Conservation (phyloP, 768 basidiomycete genomes). For the Rhizopogon vesiculosus region DNA sequence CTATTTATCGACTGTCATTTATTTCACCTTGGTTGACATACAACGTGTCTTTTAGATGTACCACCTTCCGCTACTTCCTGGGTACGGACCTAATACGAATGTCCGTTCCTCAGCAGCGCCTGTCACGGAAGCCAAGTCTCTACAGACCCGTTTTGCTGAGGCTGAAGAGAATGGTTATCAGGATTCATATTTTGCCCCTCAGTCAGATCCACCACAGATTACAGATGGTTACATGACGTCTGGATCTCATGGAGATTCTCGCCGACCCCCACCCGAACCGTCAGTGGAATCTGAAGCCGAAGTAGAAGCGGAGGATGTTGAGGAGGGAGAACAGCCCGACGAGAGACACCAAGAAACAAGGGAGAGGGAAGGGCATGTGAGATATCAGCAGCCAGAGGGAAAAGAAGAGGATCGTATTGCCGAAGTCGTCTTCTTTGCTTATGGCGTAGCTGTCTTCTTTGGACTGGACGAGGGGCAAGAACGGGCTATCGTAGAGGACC, state of each 20-base stretch:
- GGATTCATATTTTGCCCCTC: slow-evolving; percentile 68
- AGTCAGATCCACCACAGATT: slow-evolving; percentile 21
- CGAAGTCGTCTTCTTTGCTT: slow-evolving; percentile 77
- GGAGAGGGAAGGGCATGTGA: slow-evolving; percentile 5
- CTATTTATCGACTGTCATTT: neutral
- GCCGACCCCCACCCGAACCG: slow-evolving; percentile 12
- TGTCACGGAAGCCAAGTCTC: slow-evolving; percentile 48
- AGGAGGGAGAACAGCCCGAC: slow-evolving; percentile 5
- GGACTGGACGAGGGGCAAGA: slow-evolving; percentile 81
- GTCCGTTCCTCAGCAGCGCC: slow-evolving; percentile 77
- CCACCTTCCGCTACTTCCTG: slow-evolving; percentile 85
- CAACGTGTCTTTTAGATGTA: slow-evolving; percentile 61
- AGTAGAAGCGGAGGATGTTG: slow-evolving; percentile 4
- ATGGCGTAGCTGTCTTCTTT: slow-evolving; percentile 92
- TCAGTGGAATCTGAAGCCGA: slow-evolving; percentile 9
- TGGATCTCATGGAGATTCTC: slow-evolving; percentile 33
- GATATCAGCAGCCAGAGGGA: slow-evolving; percentile 6
- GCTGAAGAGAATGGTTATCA: slow-evolving; percentile 91
- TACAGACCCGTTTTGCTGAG: slow-evolving; percentile 68
- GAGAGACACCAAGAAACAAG: slow-evolving; percentile 12
- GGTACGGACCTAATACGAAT: slow-evolving; percentile 81
- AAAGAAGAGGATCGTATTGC: slow-evolving; percentile 49
- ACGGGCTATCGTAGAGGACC: slow-evolving; percentile 77
- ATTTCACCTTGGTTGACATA: neutral
- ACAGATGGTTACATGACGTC: slow-evolving; percentile 63